Percentiles rank a stretch among this genome's conserved stretches.
These are phyloP conservation scores for Ophiostoma sp. DNA, from an alignment of 2,329 filamentous ascomycete genomes.

Conservation along the genomic window DNA sequence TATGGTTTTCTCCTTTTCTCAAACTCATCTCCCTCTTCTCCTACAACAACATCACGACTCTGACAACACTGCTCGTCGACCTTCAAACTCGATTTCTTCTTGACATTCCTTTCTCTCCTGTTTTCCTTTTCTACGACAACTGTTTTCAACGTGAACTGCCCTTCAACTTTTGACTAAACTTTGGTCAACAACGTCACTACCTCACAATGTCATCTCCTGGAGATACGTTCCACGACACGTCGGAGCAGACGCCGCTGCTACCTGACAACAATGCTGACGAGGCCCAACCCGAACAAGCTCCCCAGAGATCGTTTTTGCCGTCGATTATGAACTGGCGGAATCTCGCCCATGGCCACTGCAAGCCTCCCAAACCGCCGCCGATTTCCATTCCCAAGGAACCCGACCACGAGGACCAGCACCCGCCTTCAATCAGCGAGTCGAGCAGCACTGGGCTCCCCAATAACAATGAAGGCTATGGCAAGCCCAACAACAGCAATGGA, in stretches of 20 bases:
- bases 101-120: background rate
- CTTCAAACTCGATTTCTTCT: background rate
- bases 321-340: background rate
- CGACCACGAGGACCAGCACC: background rate
- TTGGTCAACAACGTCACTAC: background rate
- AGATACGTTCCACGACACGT: background rate
- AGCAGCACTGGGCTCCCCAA: background rate
- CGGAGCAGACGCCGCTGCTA: conserved; percentile 10
- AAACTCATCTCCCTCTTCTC: background rate
- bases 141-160: background rate
- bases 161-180: background rate
- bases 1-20: background rate
- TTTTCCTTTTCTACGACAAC: background rate
- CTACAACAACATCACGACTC: background rate
- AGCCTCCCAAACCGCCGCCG: background rate
- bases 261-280: background rate
- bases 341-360: background rate
- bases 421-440: background rate
- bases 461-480: background rate
- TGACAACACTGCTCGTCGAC: background rate
- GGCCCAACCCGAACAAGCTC: background rate
- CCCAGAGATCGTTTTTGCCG: background rate
- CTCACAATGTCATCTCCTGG: background rate
- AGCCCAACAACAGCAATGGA: background rate
- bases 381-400: background rate